These are phyloP conservation scores for Backusella macrospora DNA, from an alignment of 192 early-diverging fungal genomes.

Conservation along the genomic window DNA sequence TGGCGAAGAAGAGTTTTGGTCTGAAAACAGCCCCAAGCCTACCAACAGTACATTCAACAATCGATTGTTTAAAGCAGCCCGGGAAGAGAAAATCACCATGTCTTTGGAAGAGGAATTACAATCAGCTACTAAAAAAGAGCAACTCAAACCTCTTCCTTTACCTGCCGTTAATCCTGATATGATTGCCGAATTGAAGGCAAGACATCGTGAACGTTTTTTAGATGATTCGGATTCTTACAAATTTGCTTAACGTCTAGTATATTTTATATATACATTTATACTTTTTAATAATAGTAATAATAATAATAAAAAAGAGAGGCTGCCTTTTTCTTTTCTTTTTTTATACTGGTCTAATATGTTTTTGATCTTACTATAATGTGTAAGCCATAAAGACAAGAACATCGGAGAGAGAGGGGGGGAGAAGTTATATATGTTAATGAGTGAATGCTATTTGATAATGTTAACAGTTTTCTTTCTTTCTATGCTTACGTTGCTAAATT, in stretches of 20 bases:
- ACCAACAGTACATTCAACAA: not conserved
- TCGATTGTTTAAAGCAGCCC: slow-evolving; percentile 1
- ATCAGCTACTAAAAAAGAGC: not conserved
- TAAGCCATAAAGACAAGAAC: too few relatives aligned
- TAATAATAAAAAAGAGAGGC: not conserved
- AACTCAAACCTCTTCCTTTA: not conserved
- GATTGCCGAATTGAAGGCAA: slow-evolving; percentile 20
- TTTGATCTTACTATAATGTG: too few relatives aligned
- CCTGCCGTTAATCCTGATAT: not conserved
- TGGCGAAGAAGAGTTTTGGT: slow-evolving; percentile 12
- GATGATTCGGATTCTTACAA: slow-evolving; percentile 20
- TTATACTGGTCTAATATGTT: too few relatives aligned
- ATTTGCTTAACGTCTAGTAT: not conserved
- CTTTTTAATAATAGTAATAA: not conserved
- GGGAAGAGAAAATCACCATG: not conserved
- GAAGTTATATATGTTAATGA: too few relatives aligned
- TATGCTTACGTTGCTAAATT: too few relatives aligned
- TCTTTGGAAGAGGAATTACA: not conserved
- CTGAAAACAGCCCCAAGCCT: not conserved
- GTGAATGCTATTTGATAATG: too few relatives aligned
- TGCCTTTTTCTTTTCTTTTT: not conserved
- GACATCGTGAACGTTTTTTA: not conserved
- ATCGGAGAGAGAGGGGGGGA: too few relatives aligned
- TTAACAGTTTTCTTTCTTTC: too few relatives aligned
- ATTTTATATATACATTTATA: too few relatives aligned